Evolutionary conservation across 371 early-diverging fungal species (phyloP).

Genomic region (Mucor indicus): DNA sequence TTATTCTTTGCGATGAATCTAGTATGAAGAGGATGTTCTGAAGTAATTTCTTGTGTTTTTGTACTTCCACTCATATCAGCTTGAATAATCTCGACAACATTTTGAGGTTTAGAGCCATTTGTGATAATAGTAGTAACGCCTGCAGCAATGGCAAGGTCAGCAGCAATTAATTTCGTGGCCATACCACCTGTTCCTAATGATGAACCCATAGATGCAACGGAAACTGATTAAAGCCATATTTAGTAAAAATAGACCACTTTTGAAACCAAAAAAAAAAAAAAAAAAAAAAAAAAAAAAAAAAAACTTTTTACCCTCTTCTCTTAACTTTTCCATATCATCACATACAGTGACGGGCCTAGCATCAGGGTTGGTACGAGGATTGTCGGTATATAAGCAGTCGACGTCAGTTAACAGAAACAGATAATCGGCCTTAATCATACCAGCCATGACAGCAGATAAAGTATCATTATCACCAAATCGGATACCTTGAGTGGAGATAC

Average conservation of each 20-base stretch:
- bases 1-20: conserved; percentile 77
- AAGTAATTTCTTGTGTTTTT: neutral
- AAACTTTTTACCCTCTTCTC: conserved; percentile 42
- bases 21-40: conserved; percentile 61
- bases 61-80: conserved; percentile 35
- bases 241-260: no score
- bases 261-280: neutral
- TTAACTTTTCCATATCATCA: conserved; percentile 74
- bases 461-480: conserved; percentile 98
- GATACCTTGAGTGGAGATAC: conserved; percentile 86
- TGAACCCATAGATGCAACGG: conserved; percentile 80
- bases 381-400: conserved; percentile 93
- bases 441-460: conserved; percentile 90
- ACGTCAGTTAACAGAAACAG: conserved; percentile 96
- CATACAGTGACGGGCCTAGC: conserved; percentile 82
- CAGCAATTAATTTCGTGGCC: conserved; percentile 95
- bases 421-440: conserved; percentile 94
- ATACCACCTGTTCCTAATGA: conserved; percentile 95
- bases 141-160: conserved; percentile 92
- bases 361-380: conserved; percentile 87
- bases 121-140: conserved; percentile 88
- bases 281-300: neutral
- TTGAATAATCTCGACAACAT: conserved; percentile 69
- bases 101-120: conserved; percentile 72
- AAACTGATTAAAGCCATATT: conserved; percentile 44